phyloP scores from a whole-genome alignment of 1,139 yeast genomes.

The Suhomyces taliae region DNA sequence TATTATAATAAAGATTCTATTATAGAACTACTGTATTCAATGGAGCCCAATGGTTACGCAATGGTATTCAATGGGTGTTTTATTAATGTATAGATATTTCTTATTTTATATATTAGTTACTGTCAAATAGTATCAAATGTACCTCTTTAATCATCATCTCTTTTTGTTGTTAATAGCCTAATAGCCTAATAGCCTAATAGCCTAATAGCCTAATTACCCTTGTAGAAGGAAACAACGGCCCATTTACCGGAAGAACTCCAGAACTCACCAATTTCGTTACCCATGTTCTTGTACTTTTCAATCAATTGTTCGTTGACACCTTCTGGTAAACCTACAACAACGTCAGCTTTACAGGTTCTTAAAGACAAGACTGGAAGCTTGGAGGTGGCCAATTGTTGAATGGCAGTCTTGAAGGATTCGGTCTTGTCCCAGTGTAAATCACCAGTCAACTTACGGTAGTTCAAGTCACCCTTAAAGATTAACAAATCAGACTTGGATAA shows the following conservation, averaged over 20 bases:
- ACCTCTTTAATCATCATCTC: too few relatives aligned
- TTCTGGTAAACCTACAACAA: slow-evolving; percentile 76
- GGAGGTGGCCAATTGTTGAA: slow-evolving; percentile 62
- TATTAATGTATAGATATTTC: too few relatives aligned
- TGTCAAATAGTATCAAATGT: too few relatives aligned
- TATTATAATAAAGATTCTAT: too few relatives aligned
- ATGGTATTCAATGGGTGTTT: too few relatives aligned
- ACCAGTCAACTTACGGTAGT: slow-evolving; percentile 90
- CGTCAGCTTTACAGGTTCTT: slow-evolving; percentile 96
- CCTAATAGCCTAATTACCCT: slow-evolving; percentile 19
- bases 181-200: too few relatives aligned
- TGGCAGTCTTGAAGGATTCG: slow-evolving; percentile 69
- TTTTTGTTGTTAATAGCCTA: too few relatives aligned
- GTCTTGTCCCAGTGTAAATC: slow-evolving; percentile 87
- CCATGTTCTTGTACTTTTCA: slow-evolving; percentile 54
- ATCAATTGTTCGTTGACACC: slow-evolving; percentile 73
- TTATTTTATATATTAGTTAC: too few relatives aligned
- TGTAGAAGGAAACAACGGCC: slow-evolving; percentile 73
- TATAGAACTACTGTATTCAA: too few relatives aligned
- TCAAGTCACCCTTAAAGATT: slow-evolving; percentile 91
- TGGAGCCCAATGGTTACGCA: too few relatives aligned
- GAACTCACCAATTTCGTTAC: slow-evolving; percentile 64
- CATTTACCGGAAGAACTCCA: slow-evolving; percentile 93
- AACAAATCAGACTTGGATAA: slow-evolving; percentile 62
- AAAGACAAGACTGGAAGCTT: slow-evolving; percentile 69